Conservation (phyloP, 441 rosid species). For the Populus tomentosa region DNA sequence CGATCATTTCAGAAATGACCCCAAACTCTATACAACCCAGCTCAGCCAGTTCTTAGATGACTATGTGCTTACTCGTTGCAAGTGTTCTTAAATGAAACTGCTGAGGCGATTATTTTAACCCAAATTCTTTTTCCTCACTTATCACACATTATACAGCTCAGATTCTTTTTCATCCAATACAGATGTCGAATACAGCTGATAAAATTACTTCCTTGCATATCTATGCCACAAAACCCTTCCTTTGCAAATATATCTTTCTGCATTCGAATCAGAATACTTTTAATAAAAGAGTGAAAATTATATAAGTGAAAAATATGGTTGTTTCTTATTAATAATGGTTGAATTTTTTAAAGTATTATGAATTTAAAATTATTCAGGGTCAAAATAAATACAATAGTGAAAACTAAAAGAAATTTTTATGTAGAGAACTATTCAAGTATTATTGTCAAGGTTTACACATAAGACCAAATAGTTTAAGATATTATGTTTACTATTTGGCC, state of each 20-base stretch:
- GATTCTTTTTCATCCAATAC: conserved; percentile 8
- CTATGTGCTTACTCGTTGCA: conserved; percentile 54
- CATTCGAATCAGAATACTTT: background rate
- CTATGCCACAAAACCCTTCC: background rate
- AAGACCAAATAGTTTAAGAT: rapidly evolving
- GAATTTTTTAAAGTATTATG: no score
- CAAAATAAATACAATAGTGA: no score
- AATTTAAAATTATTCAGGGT: no score
- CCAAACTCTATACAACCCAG: conserved; percentile 61
- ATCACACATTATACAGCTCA: conserved; percentile 8
- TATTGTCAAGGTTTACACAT: no score
- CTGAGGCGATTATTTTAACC: background rate
- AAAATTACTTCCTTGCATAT: background rate
- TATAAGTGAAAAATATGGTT: no score
- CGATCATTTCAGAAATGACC: conserved; percentile 93
- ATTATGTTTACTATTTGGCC: rapidly evolving
- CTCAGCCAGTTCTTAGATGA: conserved; percentile 78
- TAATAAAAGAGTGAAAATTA: no score
- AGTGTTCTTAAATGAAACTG: conserved; percentile 26
- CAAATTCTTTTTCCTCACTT: background rate
- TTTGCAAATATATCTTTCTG: background rate
- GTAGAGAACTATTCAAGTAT: no score
- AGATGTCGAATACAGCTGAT: background rate
- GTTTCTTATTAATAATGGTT: no score
- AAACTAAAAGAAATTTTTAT: no score